Base-by-base conservation (phyloP, 345 rosid genomes). In the Streptanthus diversifolius region DNA sequence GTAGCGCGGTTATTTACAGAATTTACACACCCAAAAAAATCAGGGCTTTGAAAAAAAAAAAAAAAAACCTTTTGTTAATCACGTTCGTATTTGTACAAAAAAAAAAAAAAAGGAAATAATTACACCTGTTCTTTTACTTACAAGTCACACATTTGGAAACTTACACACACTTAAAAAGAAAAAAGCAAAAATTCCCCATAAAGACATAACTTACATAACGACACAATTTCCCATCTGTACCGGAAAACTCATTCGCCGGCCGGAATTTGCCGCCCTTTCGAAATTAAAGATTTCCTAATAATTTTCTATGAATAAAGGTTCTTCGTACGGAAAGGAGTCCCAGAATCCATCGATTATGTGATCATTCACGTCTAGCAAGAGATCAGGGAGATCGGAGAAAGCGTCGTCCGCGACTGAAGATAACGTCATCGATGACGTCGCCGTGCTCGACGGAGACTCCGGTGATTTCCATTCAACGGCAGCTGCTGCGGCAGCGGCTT, bases 401-500 rank as follows among this genome's bases (percentile, higher is more conserved):
- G 90, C 78, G 59, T 89, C 96, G 48, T 88, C 95, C 8, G 56
- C 67, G 36, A 37, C 3, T 0, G 79, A 63, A 1, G 85, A 84
- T 29, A 65, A 84, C 47, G 83, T 70, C 33, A 81, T 80, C 3
- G 43, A 59, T 15, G 86, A 80, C 33, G 75, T 65, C 53, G 29
- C 53, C 0, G 76, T 63, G 66, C 79, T 72, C 0, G 79, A 71
- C 3, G 79, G 86, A 55, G 86, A 78, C 19, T 18, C 72, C n/a
- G 80, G 78, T 40, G 63, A 48, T 25, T 32, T 61, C 60, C 61
- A 65, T 17, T 80, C 66, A 43, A 87, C 75, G 0, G 93, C 96
- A 0, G 98, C 98, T 19, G 87, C 74, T 18, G 89, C 76, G 0
- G 98, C 98, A 0, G 98, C 98, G 1, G 87, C 88, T 63, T 93